A percentile compares a stretch with the other conserved stretches of the same genome.
These are phyloP conservation scores for Neofusicoccum umdonicola DNA, from an alignment of 2,329 filamentous ascomycete species.

Conservation along the genomic window DNA sequence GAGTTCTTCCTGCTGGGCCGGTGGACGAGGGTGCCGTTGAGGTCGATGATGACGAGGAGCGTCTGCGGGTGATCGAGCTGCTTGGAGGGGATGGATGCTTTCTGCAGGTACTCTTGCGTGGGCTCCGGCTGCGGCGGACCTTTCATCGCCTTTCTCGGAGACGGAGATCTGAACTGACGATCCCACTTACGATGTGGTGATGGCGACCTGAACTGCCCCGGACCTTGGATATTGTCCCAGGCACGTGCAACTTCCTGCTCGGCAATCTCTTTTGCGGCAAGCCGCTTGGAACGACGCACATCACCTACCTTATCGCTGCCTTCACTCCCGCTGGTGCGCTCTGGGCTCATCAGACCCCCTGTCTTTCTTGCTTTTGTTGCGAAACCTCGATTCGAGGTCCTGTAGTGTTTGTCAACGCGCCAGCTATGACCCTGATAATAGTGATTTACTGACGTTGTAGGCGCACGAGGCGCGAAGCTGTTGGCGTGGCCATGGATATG, in stretches of 20 bases:
- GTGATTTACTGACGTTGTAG: constrained; percentile 2
- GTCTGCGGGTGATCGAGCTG: constrained; percentile 51
- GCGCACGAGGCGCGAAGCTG: background rate
- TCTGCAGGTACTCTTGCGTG: constrained; percentile 58
- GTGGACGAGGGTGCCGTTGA: constrained; percentile 86
- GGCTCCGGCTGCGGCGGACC: constrained; percentile 57
- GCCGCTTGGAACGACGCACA: background rate
- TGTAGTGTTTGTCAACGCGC: constrained; percentile 16
- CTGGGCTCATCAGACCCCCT: background rate
- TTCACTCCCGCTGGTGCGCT: background rate
- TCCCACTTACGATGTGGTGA: background rate
- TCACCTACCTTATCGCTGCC: background rate
- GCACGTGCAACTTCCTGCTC: no score
- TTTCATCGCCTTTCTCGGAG: background rate
- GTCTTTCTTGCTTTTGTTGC: background rate
- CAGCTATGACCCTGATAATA: constrained; percentile 5
- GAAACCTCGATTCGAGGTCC: background rate
- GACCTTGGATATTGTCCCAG: background rate
- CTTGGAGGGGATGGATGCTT: constrained; percentile 42
- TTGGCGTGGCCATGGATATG: constrained; percentile 1
- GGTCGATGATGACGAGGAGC: constrained; percentile 81
- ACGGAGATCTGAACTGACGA: no score
- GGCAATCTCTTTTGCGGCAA: background rate
- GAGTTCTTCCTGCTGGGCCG: constrained; percentile 54
- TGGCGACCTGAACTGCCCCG: background rate